Evolutionary conservation across 2,329 filamentous ascomycete species (phyloP).

Genomic region (Aspergillus japonicus): DNA sequence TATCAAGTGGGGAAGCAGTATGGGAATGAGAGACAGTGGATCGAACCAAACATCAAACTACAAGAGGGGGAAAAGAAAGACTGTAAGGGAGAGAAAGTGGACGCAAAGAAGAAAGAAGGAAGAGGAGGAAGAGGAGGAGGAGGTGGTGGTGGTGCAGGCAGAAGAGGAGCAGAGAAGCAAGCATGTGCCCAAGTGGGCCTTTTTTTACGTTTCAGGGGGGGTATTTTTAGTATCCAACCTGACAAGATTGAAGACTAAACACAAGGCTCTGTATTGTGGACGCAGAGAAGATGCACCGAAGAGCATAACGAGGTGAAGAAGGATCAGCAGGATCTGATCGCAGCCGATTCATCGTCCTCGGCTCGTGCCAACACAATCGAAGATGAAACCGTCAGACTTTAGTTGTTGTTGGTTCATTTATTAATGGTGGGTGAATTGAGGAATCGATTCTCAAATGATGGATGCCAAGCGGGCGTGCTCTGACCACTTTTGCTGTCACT

Average conservation of each 20-base stretch:
- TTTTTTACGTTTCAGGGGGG: conserved; percentile 3
- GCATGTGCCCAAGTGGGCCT: conserved; percentile 2
- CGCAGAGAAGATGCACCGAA: background rate
- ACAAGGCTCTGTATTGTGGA: too few species aligned
- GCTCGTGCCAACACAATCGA: background rate
- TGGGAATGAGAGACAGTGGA: background rate
- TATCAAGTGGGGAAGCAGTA: background rate
- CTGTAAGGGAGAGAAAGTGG: background rate
- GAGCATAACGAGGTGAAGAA: background rate
- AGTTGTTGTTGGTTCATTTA: too few species aligned
- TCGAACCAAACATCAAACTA: conserved; percentile 1
- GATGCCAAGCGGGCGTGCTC: background rate
- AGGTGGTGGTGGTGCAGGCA: background rate
- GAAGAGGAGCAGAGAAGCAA: conserved; percentile 4
- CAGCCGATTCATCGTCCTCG: background rate
- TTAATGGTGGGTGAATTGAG: background rate
- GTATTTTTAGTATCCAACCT: conserved; percentile 2
- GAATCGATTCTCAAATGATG: background rate
- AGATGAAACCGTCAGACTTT: background rate
- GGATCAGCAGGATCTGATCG: background rate
- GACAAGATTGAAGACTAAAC: background rate
- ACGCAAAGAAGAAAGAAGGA: background rate
- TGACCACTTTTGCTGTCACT: background rate
- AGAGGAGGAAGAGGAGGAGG: background rate
- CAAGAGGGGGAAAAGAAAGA: background rate